Percentiles rank a stretch among this genome's conserved stretches.
Conservation (phyloP, 768 basidiomycete genomes). For the Agaricus subrufescens region DNA sequence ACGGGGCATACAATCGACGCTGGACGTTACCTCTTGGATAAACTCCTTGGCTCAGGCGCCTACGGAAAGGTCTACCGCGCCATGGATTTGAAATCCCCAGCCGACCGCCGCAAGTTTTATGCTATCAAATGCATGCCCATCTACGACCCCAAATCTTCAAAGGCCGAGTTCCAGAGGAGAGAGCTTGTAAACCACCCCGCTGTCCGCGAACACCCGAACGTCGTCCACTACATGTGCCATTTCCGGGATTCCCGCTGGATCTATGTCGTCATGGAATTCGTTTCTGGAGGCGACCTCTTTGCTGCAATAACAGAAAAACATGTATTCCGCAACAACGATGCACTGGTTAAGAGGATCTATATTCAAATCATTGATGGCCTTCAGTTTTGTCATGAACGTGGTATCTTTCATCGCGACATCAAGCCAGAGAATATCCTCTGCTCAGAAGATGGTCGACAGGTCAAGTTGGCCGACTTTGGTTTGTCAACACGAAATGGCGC, state of each 20-base stretch:
- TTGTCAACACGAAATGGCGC: constrained; percentile 46
- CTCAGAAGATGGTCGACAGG: constrained; percentile 41
- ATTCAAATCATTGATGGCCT: constrained; percentile 80
- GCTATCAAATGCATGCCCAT: constrained; percentile 77
- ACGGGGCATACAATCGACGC: constrained; percentile 47
- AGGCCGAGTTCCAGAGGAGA: constrained; percentile 56
- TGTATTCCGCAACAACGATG: constrained; percentile 52
- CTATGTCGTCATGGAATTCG: constrained; percentile 64
- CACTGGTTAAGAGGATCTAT: constrained; percentile 62
- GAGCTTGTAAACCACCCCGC: constrained; percentile 60
- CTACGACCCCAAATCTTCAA: constrained; percentile 46
- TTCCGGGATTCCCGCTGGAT: constrained; percentile 56
- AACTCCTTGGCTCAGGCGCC: constrained; percentile 66
- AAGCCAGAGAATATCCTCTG: constrained; percentile 83
- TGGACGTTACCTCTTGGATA: constrained; percentile 56
- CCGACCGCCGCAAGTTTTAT: constrained; percentile 37
- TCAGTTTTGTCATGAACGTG: constrained; percentile 62
- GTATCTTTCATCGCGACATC: constrained; percentile 81
- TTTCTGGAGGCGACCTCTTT: constrained; percentile 64
- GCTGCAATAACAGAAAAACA: constrained; percentile 56
- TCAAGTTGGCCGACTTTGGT: constrained; percentile 78
- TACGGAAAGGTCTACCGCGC: constrained; percentile 79
- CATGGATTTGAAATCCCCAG: constrained; percentile 40
- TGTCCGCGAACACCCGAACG: constrained; percentile 52
- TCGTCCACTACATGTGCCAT: constrained; percentile 65